Base-by-base conservation (phyloP, 2,329 filamentous ascomycete genomes). In the Huntiella bhutanensis region DNA sequence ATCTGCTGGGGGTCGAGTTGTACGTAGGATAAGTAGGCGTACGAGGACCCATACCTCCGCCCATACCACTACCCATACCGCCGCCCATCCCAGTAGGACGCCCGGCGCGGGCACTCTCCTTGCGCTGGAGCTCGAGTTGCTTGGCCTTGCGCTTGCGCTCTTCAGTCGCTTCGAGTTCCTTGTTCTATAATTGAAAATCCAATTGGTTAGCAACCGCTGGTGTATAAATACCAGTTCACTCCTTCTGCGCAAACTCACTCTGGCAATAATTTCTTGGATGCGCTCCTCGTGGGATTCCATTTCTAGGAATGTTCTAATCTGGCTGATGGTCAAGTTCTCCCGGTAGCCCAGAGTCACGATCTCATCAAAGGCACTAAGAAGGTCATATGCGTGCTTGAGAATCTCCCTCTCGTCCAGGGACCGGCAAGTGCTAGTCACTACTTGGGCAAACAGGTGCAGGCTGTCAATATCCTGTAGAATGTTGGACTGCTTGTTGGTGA, bases 211-310 rank as follows among this genome's bases (percentile, higher is more conserved):
- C 22, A 7, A 16, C 33, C 12, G 3, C n/a, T 19, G 5, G n/a
- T 16, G 3, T 52, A 28, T 5, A 28, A 10, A 10, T 10, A 28
- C 22, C 22, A 28, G 8, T 8, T 35, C 4, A 5, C 15, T 2
- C 34, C 41, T 52, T 16, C 6, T 32, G 53, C 52, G 44, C 46
- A 28, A 28, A 56, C 70, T 52, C 75, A 88, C 82, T 60, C 85
- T 73, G 52, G 86, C 85, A 59, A 95, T 95, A 52, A 95, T 98
- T 60, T 95, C 91, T 63, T 98, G 91, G 55, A 98, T 96, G 59
- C 91, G 79, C 71, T 98, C 91, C 65, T 98, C 92, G 58, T 98
- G 91, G 63, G 82, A 91, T 64, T 98, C 91, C 91, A 98, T 98
- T 59, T 96, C 92, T 55, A 98, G 64, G 70, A 98, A 98, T 2